Conservation (phyloP, 2,329 filamentous ascomycete genomes). For the Mariannaea sp. region DNA sequence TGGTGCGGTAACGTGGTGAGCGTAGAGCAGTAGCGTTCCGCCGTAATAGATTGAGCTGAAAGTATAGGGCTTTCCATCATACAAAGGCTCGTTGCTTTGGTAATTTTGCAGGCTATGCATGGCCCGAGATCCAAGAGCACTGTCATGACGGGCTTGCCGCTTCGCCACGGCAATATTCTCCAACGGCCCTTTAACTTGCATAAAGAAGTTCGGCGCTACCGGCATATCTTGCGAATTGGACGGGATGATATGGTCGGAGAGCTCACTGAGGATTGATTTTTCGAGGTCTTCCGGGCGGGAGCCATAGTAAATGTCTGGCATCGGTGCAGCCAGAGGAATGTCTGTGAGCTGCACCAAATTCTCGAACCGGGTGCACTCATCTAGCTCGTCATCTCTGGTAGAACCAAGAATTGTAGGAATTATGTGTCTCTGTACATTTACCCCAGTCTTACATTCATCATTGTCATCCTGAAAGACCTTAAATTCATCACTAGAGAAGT, state of each 20-base stretch:
- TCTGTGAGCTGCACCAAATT: conserved; percentile 45
- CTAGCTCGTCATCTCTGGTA: too few relatives aligned
- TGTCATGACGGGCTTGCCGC: conserved; percentile 45
- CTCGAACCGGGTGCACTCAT: conserved; percentile 33
- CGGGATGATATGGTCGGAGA: conserved; percentile 39
- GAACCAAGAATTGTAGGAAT: conserved; percentile 42
- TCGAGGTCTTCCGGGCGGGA: conserved; percentile 35
- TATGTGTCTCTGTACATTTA: conserved; percentile 40
- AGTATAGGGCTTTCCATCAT: conserved; percentile 47
- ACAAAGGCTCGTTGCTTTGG: conserved; percentile 37
- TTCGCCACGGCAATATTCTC: conserved; percentile 37
- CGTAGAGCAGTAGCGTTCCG: conserved; percentile 45
- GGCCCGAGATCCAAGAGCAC: conserved; percentile 44
- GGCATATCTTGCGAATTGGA: conserved; percentile 39
- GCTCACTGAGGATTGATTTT: conserved; percentile 29
- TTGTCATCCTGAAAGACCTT: conserved; percentile 38
- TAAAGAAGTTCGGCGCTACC: conserved; percentile 48
- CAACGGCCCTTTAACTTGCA: conserved; percentile 46
- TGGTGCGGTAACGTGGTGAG: conserved; percentile 44
- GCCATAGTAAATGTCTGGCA: conserved; percentile 43
- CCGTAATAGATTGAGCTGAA: conserved; percentile 46
- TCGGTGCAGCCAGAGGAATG: conserved; percentile 34
- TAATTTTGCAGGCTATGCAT: conserved; percentile 47
- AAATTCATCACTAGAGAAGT: conserved; percentile 40
- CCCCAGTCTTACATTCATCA: conserved; percentile 41